Conservation (phyloP, 1,139 yeast species). For the Candida tunisiensis region DNA sequence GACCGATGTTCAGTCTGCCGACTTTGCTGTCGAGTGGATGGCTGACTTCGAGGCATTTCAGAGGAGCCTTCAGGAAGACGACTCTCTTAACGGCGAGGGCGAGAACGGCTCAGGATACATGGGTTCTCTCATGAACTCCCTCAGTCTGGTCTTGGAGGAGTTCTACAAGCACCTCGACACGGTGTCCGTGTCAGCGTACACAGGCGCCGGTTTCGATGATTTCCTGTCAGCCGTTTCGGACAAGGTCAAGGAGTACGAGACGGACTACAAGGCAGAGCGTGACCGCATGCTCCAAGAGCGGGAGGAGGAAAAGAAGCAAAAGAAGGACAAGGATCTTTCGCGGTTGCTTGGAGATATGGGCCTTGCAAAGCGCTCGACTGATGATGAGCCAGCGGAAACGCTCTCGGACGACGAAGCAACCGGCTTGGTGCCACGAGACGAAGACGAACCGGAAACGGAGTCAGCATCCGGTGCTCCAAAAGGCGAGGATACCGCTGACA, state of each 20-base stretch:
- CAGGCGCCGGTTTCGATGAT: slow-evolving; percentile 91
- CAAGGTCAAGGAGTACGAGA: slow-evolving; percentile 78
- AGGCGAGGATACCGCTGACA: not conserved
- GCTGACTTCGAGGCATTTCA: slow-evolving; percentile 89
- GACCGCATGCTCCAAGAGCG: slow-evolving; percentile 66
- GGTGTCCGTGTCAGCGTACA: slow-evolving; percentile 78
- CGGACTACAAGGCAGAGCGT: slow-evolving; percentile 71
- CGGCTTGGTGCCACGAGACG: slow-evolving; percentile 11
- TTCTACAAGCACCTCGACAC: slow-evolving; percentile 88
- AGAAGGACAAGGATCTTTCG: slow-evolving; percentile 55
- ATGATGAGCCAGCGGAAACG: slow-evolving; percentile 34
- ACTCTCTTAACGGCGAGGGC: slow-evolving; percentile 42
- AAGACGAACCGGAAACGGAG: slow-evolving; percentile 6
- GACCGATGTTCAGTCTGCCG: slow-evolving; percentile 73
- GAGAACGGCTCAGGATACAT: slow-evolving; percentile 80
- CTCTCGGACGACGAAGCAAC: slow-evolving; percentile 45
- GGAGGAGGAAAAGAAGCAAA: slow-evolving; percentile 54
- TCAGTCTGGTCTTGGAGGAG: slow-evolving; percentile 93
- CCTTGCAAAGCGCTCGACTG: slow-evolving; percentile 26
- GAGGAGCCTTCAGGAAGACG: slow-evolving; percentile 43
- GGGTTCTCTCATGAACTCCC: slow-evolving; percentile 84
- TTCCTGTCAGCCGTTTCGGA: slow-evolving; percentile 68
- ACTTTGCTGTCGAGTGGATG: slow-evolving; percentile 96
- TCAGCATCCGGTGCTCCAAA: not conserved
- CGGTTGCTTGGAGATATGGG: slow-evolving; percentile 77